These are phyloP conservation scores for Paramyrothecium roridum DNA, from an alignment of 2,329 filamentous ascomycete genomes.

Conservation along the genomic window DNA sequence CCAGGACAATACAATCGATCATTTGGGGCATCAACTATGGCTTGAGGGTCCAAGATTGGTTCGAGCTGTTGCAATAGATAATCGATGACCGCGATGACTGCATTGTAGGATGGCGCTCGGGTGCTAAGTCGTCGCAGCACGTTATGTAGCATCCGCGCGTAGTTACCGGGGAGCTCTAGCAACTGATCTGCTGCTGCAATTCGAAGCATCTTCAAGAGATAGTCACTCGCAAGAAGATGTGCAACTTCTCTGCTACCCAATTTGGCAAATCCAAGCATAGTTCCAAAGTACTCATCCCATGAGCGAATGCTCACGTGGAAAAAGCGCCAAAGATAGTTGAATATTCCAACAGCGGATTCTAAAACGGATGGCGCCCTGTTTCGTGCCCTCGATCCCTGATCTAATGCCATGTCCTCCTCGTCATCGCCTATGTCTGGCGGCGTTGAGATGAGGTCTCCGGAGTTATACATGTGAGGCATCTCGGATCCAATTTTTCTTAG, in stretches of 20 bases:
- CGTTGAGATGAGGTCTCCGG: slow-evolving; percentile 2
- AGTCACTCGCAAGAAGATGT: slow-evolving; percentile 58
- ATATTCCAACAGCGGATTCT: slow-evolving; percentile 37
- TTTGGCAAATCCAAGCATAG: slow-evolving; percentile 64
- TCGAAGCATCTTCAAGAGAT: slow-evolving; percentile 55
- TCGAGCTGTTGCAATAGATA: slow-evolving; percentile 41
- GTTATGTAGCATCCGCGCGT: slow-evolving; percentile 49
- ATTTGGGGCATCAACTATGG: slow-evolving; percentile 33
- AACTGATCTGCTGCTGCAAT: slow-evolving; percentile 58
- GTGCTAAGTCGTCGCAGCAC: slow-evolving; percentile 46
- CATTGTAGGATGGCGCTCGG: slow-evolving; percentile 52
- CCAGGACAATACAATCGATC: slow-evolving; percentile 34
- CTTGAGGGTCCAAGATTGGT: slow-evolving; percentile 26
- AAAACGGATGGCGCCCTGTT: slow-evolving; percentile 22
- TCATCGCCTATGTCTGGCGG: slow-evolving; percentile 25
- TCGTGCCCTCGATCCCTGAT: not conserved
- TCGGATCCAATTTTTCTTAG: slow-evolving; percentile 49
- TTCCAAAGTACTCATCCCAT: slow-evolving; percentile 75
- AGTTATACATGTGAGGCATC: slow-evolving; percentile 45
- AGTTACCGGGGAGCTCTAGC: slow-evolving; percentile 51
- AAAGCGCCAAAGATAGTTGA: slow-evolving; percentile 57
- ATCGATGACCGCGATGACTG: slow-evolving; percentile 48
- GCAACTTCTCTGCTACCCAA: slow-evolving; percentile 58
- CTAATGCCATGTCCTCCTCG: slow-evolving; percentile 8
- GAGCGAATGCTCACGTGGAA: slow-evolving; percentile 61